Base-by-base conservation (phyloP, 768 basidiomycete genomes). In the Atractiella rhizophila region DNA sequence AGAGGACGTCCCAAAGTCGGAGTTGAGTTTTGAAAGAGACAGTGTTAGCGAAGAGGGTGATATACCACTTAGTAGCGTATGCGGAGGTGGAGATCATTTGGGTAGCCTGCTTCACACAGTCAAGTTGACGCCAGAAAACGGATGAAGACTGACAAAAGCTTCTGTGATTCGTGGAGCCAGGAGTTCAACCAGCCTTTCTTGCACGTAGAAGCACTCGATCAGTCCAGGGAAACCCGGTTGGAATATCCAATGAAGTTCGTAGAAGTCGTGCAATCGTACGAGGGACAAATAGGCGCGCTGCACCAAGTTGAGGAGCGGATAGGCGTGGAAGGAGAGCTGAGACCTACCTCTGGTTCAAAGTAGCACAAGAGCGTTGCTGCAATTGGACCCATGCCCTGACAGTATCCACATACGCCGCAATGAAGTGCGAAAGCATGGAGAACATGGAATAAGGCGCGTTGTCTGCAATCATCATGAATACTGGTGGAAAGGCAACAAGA, bases 1-100 rank as follows among this genome's bases (percentile, higher is more conserved):
- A 63, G 54, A 91, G 79, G 10, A 70, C 81, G 56, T 98, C 91
- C 88, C 88, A 98, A 24, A 98, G 56, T 46, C 91, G 68, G 21
- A 96, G 61, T 61, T 94, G 85, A 35, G 76, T 82, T 59, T 86
- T 80, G 58, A 88, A 96, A 19, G 88, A 83, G 31, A 98, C 75
- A 0, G 80, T 79, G 55, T 88, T 91, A 37, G 85, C 73, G 54
- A 94, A 98, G 12, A 96, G 64, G 2, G 91, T 96, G 59, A 98
- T 96, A 57, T 94, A 98, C 91, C 91, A 96, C 59, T 96, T 96
- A 2, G 88, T 94, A 21, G 85, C 85, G 61, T 88, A 98, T 16
- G 81, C 72, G 23, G 85, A 86, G 11, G 82, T 85, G 7, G 78
- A 78, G 44, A 98, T 76, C 68, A 70, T 76, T 51, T 94, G 75